Evolutionary conservation across 2,329 filamentous ascomycete species (phyloP).

Genomic region (Pestalotiopsis fici): DNA sequence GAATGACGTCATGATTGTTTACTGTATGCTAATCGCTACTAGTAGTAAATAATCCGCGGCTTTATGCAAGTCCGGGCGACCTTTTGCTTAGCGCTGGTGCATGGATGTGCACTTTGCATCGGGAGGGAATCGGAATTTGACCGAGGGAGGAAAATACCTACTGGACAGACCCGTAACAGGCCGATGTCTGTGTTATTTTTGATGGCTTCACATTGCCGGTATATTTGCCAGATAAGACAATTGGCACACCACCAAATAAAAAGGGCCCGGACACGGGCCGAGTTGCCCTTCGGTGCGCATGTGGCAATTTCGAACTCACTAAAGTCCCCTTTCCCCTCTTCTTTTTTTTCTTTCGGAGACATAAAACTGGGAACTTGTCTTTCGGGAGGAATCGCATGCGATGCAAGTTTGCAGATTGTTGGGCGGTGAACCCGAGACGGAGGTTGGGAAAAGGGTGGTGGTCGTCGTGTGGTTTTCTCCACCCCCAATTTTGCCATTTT

Average conservation of each 20-base stretch:
- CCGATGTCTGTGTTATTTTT: no score
- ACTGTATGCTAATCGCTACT: no score
- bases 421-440: slow-evolving; percentile 1
- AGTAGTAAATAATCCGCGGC: no score
- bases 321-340: neutral
- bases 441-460: neutral
- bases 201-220: no score
- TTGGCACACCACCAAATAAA: neutral
- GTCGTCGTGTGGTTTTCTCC: neutral
- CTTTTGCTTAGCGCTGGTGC: no score
- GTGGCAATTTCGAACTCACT: neutral
- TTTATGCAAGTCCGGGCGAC: no score
- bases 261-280: neutral
- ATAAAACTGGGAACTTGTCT: neutral
- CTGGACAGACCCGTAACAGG: no score
- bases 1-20: no score
- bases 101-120: no score
- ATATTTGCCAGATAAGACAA: neutral
- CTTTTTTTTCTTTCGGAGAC: neutral
- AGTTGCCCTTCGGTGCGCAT: neutral
- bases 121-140: no score
- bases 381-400: neutral
- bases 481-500: neutral
- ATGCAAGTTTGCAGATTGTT: neutral
- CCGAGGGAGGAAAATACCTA: no score